Conservation (phyloP, 2,329 filamentous ascomycete genomes). For the Dendrostoma leiphaemia region DNA sequence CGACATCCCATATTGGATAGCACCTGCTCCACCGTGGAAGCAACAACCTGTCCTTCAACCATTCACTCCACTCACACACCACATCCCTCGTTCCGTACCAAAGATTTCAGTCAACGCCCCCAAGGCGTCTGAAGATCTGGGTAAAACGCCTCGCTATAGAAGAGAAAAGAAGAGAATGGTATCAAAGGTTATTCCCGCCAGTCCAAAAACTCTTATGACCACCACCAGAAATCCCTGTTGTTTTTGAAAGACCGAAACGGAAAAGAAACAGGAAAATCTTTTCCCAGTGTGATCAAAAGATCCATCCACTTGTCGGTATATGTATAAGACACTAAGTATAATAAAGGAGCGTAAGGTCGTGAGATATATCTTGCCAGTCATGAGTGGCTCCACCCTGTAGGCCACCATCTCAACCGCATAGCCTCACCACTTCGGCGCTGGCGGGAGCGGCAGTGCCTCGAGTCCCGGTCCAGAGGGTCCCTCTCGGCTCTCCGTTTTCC, state of each 20-base stretch:
- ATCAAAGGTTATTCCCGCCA: slow-evolving; percentile 13
- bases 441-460: slow-evolving; percentile 4
- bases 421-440: too few relatives aligned
- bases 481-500: slow-evolving; percentile 31
- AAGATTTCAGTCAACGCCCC: too few relatives aligned
- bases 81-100: not conserved
- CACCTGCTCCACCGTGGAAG: too few relatives aligned
- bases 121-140: slow-evolving; percentile 5
- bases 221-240: not conserved
- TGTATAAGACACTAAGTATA: not conserved
- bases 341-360: not conserved
- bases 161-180: slow-evolving; percentile 6
- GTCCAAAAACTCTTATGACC: not conserved
- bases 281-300: not conserved
- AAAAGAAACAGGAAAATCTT: too few relatives aligned
- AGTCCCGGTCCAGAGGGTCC: slow-evolving; percentile 23
- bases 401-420: too few relatives aligned
- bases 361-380: not conserved
- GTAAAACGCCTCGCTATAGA: slow-evolving; percentile 17
- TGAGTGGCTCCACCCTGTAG: too few relatives aligned
- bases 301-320: not conserved
- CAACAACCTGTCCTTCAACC: too few relatives aligned
- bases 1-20: too few relatives aligned
- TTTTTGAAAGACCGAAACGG: not conserved
- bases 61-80: not conserved